These are phyloP conservation scores for Aegilops bicornis DNA, from an alignment of 176 grass and related monocot genomes.

Conservation along the genomic window DNA sequence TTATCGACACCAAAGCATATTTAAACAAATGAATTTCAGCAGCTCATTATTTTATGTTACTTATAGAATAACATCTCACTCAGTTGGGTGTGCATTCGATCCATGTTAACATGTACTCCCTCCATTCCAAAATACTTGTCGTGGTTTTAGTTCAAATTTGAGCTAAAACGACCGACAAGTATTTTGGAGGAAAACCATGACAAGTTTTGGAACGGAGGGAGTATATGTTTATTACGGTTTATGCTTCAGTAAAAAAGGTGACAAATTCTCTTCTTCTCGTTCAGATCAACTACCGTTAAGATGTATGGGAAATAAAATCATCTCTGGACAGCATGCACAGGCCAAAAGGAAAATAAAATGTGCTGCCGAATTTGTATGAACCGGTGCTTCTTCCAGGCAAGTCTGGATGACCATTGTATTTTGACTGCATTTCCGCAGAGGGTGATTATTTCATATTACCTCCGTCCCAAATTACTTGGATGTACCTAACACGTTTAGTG, in stretches of 20 bases:
- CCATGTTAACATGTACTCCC: not conserved
- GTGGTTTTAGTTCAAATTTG: too few relatives aligned
- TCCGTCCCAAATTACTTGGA: too few relatives aligned
- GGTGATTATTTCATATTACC: not conserved
- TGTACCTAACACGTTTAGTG: too few relatives aligned
- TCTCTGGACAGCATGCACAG: constrained; percentile 10
- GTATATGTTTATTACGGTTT: constrained; percentile 10
- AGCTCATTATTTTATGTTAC: not conserved
- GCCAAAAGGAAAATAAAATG: constrained; percentile 19
- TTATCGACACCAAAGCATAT: not conserved
- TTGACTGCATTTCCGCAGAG: constrained; percentile 22
- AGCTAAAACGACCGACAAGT: too few relatives aligned
- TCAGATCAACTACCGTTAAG: constrained; percentile 22
- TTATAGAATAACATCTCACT: not conserved
- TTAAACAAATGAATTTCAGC: not conserved
- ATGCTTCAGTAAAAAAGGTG: constrained; percentile 17
- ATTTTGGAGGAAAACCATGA: too few relatives aligned
- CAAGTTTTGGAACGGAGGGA: too few relatives aligned
- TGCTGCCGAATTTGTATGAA: not conserved
- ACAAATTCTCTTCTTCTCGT: constrained; percentile 19
- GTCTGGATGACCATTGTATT: not conserved
- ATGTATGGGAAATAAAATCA: not conserved
- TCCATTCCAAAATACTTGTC: too few relatives aligned
- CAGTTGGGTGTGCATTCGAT: not conserved
- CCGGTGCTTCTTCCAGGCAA: not conserved